Conservation (phyloP, 495 filamentous ascomycete genomes). For the Schizothecium vesticola region DNA sequence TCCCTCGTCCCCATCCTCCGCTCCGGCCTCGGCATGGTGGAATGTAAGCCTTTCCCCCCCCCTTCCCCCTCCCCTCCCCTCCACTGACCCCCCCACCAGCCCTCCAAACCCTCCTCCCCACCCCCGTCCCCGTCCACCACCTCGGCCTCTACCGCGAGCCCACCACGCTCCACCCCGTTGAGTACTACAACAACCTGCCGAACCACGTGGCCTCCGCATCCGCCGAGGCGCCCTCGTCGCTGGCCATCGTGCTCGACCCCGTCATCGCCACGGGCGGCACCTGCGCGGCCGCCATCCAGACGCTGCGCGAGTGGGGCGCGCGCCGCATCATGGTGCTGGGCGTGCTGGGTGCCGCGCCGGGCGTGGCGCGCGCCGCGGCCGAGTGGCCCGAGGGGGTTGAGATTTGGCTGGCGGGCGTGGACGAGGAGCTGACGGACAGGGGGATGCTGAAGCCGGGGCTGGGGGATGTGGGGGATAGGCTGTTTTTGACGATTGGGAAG, state of each 20-base stretch:
- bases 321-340: conserved; percentile 72
- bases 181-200: conserved; percentile 98
- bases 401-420: conserved; percentile 78
- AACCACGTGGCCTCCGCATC: conserved; percentile 46
- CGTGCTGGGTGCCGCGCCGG: conserved; percentile 64
- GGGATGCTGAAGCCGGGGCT: conserved; percentile 92
- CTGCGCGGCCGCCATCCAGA: conserved; percentile 81
- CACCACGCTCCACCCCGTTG: conserved; percentile 76
- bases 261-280: conserved; percentile 93
- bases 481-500: conserved; percentile 93
- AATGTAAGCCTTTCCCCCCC: conserved; percentile 44
- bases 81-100: conserved; percentile 42
- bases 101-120: conserved; percentile 74
- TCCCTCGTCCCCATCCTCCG: conserved; percentile 88
- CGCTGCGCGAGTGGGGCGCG: conserved; percentile 85
- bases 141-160: conserved; percentile 90
- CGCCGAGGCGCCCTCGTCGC: conserved; percentile 37
- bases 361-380: conserved; percentile 61
- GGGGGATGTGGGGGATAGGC: conserved; percentile 85
- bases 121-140: conserved; percentile 80
- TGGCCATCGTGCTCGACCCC: conserved; percentile 84
- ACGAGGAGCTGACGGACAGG: conserved; percentile 60
- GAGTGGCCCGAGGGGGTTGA: conserved; percentile 71
- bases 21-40: conserved; percentile 84
- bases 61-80: background rate